Base-by-base conservation (phyloP, 2,329 filamentous ascomycete genomes). In the Epichloe amarillans region DNA sequence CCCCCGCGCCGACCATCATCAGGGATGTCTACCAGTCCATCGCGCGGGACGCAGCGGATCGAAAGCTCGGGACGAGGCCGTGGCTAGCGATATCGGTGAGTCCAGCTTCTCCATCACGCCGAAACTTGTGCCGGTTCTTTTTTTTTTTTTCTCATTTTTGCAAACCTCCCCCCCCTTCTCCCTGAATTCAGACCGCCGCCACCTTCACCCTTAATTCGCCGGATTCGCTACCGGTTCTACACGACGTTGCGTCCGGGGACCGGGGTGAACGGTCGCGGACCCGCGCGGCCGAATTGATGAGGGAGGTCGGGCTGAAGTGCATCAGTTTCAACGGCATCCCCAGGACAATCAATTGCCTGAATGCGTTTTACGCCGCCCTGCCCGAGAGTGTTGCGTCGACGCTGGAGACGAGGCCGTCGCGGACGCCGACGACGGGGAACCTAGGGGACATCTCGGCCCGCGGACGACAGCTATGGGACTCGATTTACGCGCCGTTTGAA, bases 151-250 rank as follows among this genome's bases (percentile, higher is more conserved):
- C 35, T 37, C 12, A 15, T 3, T 38, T 26, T 38, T 38, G 37
- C 3, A 8, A n/a, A 26, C 37, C 4, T 1, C 21, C 8, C 17
- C 2, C 49, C 12, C 2, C 7, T 2, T 3, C 19, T 21, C 19
- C 19, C 19, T 3, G 19, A 21, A 21, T 3, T 4, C 14, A 88
- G 82, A 84, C 87, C 1, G 88, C 87, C 35, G 83, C 87, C 17
- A 88, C 86, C 2, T 86, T 91, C 70, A 93, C 88, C 1, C 80
- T 93, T 72, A 93, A 94, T 71, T 89, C 86, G 2, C 87, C 87
- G 23, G 83, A 86, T 52, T 84, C 86, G 3, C 77, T 91, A 56
- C 69, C 78, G 4, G 67, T 76, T 21, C 75, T 90, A 12, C 82
- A 81, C 67, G 61, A 74, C 50, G 66, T 77, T 35, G 75, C 76